Evolutionary conservation across 495 filamentous ascomycete genomes (phyloP).

Genomic region (Penicillium angulare): DNA sequence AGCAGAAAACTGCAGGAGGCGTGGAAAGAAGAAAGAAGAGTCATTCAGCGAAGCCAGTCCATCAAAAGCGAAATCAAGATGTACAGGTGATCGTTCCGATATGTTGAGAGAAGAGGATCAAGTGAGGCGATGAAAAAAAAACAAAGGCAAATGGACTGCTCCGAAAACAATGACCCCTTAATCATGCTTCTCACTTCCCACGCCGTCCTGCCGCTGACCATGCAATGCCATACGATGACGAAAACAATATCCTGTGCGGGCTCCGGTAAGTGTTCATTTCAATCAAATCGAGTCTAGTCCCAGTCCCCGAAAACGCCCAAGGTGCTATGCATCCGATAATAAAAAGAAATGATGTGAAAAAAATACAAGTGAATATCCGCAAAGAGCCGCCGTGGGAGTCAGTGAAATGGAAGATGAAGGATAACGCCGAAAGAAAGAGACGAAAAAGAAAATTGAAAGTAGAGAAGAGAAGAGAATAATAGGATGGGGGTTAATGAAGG

Average conservation of each 20-base stretch:
- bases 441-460: neutral
- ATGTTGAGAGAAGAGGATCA: neutral
- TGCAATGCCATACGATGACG: slow-evolving; percentile 29
- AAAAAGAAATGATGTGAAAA: slow-evolving; percentile 14
- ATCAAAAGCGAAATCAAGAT: slow-evolving; percentile 9
- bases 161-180: slow-evolving; percentile 17
- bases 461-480: slow-evolving; percentile 2
- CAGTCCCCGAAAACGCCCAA: slow-evolving; percentile 35
- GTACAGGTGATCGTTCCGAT: slow-evolving; percentile 11
- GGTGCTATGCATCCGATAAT: slow-evolving; percentile 33
- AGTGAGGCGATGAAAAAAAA: slow-evolving; percentile 4
- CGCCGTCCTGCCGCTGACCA: slow-evolving; percentile 26
- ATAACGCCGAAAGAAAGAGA: slow-evolving; percentile 13
- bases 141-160: slow-evolving; percentile 26
- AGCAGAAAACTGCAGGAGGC: neutral
- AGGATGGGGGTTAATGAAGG: neutral
- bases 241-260: slow-evolving; percentile 30
- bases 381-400: slow-evolving; percentile 19
- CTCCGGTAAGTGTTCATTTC: slow-evolving; percentile 27
- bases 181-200: slow-evolving; percentile 29
- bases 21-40: neutral
- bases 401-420: slow-evolving; percentile 2
- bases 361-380: slow-evolving; percentile 17
- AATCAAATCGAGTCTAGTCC: slow-evolving; percentile 36
- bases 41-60: slow-evolving; percentile 2